Conservation (phyloP, 257 asterid genomes). For the Handroanthus guayacan region DNA sequence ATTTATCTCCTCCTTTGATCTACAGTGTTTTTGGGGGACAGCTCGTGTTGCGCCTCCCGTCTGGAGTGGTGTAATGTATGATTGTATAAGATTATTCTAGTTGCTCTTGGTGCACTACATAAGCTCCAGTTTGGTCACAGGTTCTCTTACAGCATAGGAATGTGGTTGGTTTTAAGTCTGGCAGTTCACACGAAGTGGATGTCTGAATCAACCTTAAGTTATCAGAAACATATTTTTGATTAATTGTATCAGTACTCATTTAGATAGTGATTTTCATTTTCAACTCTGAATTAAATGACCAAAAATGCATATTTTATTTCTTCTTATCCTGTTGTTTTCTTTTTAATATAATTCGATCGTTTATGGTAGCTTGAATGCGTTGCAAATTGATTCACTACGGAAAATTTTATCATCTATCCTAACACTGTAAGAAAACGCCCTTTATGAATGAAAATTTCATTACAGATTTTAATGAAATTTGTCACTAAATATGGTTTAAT, state of each 20-base stretch:
- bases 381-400: too few species aligned
- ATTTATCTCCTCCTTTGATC: slow-evolving; percentile 26
- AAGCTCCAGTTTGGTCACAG: slow-evolving; percentile 6
- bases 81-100: slow-evolving; percentile 24
- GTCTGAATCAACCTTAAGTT: slow-evolving; percentile 17
- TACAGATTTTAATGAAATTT: too few species aligned
- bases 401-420: too few species aligned
- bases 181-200: slow-evolving; percentile 26
- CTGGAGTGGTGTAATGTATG: slow-evolving; percentile 61
- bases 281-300: slow-evolving; percentile 18
- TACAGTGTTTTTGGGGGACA: slow-evolving; percentile 82
- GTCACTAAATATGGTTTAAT: too few species aligned
- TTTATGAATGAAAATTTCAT: too few species aligned
- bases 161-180: slow-evolving; percentile 32
- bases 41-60: slow-evolving; percentile 78
- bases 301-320: slow-evolving; percentile 5
- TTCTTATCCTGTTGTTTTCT: not conserved
- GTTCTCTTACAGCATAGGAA: slow-evolving; percentile 29
- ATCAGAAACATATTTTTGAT: slow-evolving; percentile 19
- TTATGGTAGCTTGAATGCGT: too few species aligned
- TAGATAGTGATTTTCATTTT: slow-evolving; percentile 31
- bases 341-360: too few species aligned
- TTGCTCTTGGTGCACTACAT: slow-evolving; percentile 32
- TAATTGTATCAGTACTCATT: slow-evolving; percentile 34
- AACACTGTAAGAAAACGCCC: too few species aligned